These are phyloP conservation scores for Recurvomyces mirabilis DNA, from an alignment of 495 filamentous ascomycete species.

Conservation along the genomic window DNA sequence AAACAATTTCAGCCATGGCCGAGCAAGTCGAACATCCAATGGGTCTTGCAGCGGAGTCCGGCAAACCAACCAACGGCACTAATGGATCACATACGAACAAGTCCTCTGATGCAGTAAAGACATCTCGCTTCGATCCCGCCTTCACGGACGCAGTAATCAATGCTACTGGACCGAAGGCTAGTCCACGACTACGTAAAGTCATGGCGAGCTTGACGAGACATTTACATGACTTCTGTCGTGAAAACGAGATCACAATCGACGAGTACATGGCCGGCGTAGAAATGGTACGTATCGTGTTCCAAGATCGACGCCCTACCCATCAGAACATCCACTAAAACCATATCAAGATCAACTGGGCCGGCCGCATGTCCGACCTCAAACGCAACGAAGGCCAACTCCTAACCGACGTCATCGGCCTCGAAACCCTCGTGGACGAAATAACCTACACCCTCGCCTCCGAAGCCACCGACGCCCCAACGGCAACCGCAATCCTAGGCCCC, in stretches of 20 bases:
- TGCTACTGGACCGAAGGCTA: conserved; percentile 56
- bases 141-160: conserved; percentile 62
- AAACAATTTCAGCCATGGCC: too few relatives aligned
- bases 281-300: conserved; percentile 14
- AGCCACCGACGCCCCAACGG: conserved; percentile 44
- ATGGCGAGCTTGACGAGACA: conserved; percentile 45
- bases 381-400: conserved; percentile 66
- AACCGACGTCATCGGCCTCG: conserved; percentile 61
- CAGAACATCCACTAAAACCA: conserved; percentile 32
- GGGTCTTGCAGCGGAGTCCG: not conserved
- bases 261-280: conserved; percentile 39
- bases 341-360: conserved; percentile 58
- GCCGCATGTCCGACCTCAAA: conserved; percentile 55
- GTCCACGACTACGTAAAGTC: conserved; percentile 42
- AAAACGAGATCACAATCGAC: conserved; percentile 44
- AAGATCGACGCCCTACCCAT: conserved; percentile 13
- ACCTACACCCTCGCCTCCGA: conserved; percentile 51
- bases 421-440: conserved; percentile 68
- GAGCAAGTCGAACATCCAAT: not conserved
- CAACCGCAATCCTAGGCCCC: conserved; percentile 63
- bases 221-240: conserved; percentile 49
- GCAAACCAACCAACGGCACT: not conserved
- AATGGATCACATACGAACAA: not conserved
- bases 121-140: conserved; percentile 36
- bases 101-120: not conserved